Evolutionary conservation across 2,329 filamentous ascomycete species (phyloP).

Genomic region (Hymenoscyphus fraxineus): DNA sequence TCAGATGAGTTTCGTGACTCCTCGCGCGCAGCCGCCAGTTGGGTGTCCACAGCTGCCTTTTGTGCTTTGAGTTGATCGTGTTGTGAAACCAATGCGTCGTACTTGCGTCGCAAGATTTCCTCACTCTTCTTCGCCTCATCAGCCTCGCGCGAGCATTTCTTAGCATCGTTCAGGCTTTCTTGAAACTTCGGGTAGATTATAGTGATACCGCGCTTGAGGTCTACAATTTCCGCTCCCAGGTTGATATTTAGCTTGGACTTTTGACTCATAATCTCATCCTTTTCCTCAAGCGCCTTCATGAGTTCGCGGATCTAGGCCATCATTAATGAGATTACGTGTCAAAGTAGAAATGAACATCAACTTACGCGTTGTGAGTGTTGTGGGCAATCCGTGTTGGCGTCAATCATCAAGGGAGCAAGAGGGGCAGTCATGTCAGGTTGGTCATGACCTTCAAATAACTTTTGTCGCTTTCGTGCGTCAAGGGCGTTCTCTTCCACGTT

Average conservation of each 20-base stretch:
- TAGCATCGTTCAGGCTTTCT: constrained; percentile 45
- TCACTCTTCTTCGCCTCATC: constrained; percentile 24
- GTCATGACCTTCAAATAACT: constrained; percentile 1
- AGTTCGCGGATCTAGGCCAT: constrained; percentile 36
- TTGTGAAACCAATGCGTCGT: constrained; percentile 22
- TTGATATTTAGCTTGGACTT: constrained; percentile 38
- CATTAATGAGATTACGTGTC: background rate
- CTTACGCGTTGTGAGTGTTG: background rate
- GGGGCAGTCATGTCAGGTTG: background rate
- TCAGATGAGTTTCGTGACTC: constrained; percentile 32
- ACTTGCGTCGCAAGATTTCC: constrained; percentile 18
- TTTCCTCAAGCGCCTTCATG: constrained; percentile 27
- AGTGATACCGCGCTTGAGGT: constrained; percentile 43
- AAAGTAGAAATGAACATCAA: background rate
- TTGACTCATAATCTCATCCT: constrained; percentile 15
- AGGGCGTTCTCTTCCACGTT: too few species aligned
- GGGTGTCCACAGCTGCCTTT: constrained; percentile 18
- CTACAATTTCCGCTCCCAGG: constrained; percentile 45
- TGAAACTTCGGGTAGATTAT: constrained; percentile 45
- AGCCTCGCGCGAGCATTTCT: constrained; percentile 41
- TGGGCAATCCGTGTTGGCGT: background rate
- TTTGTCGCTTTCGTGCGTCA: too few species aligned
- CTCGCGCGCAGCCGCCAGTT: constrained; percentile 29
- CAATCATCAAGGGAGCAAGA: background rate
- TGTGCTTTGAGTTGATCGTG: constrained; percentile 28